Conservation (phyloP, 768 basidiomycete genomes). For the Macrocybe gigantea region DNA sequence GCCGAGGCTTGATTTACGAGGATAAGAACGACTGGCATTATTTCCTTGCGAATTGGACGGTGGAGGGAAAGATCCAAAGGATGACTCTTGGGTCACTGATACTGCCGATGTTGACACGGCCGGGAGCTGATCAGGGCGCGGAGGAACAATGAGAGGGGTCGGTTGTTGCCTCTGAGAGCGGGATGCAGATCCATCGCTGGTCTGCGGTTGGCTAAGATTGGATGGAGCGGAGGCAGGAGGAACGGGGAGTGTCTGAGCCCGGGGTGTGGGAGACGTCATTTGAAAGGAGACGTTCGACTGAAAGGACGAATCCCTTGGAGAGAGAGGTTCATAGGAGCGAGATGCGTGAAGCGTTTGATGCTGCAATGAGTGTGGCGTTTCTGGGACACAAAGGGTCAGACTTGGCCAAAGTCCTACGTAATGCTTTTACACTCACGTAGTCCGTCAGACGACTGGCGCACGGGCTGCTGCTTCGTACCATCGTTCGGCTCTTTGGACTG, state of each 20-base stretch:
- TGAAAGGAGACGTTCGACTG: constrained; percentile 5
- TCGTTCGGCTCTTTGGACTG: too few relatives aligned
- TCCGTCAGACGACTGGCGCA: constrained; percentile 30
- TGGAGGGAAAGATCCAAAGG: too few relatives aligned
- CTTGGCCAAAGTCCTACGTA: constrained; percentile 21
- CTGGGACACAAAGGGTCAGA: constrained; percentile 12
- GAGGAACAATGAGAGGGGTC: constrained; percentile 33
- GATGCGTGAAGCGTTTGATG: constrained; percentile 28
- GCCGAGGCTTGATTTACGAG: constrained; percentile 31
- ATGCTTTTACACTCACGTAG: constrained; percentile 11
- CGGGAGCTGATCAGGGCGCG: constrained; percentile 28
- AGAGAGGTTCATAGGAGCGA: constrained; percentile 36
- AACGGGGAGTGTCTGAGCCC: constrained; percentile 13
- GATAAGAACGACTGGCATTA: constrained; percentile 8
- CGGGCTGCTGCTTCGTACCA: constrained; percentile 6
- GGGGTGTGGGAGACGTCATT: constrained; percentile 9
- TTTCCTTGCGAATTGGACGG: constrained; percentile 17
- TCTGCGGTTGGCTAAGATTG: constrained; percentile 6
- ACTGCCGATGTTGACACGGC: constrained; percentile 20
- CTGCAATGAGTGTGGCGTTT: constrained; percentile 21
- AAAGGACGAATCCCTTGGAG: constrained; percentile 10
- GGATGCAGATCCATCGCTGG: constrained; percentile 13
- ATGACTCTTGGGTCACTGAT: constrained; percentile 21
- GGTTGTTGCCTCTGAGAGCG: constrained; percentile 27
- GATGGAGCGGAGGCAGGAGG: constrained; percentile 17